Percentiles rank a stretch among this genome's conserved stretches.
phyloP scores from a whole-genome alignment of 306 rosid species.

The Vachellia pachyceras region DNA sequence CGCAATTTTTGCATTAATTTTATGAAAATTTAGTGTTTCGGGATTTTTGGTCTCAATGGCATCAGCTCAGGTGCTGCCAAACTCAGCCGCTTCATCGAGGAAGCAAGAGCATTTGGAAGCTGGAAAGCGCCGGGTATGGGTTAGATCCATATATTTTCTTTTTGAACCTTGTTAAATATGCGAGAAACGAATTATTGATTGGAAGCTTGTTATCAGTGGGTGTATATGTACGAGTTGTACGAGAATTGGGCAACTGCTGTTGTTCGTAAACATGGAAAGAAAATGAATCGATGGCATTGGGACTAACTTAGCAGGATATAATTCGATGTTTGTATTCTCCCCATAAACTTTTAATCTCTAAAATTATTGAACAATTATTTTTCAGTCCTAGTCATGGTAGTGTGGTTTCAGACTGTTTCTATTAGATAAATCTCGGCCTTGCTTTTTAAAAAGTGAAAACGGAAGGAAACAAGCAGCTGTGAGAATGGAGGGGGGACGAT shows the following conservation, averaged over 20 bases:
- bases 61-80: slow-evolving; percentile 91
- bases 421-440: neutral
- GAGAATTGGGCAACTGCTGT: neutral
- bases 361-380: slow-evolving; percentile 15
- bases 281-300: slow-evolving; percentile 27
- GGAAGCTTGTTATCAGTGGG: slow-evolving; percentile 1
- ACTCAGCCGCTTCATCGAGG: slow-evolving; percentile 63
- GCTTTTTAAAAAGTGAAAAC: slow-evolving; percentile 2
- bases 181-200: slow-evolving; percentile 27
- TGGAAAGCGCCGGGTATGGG: slow-evolving; percentile 89
- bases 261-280: neutral
- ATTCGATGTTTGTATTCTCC: neutral
- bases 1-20: slow-evolving; percentile 34
- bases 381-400: neutral
- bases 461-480: neutral
- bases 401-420: neutral
- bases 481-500: slow-evolving; percentile 13
- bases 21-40: slow-evolving; percentile 39
- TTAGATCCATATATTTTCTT: slow-evolving; percentile 27
- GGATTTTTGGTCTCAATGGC: slow-evolving; percentile 60
- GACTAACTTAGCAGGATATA: neutral
- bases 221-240: neutral
- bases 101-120: slow-evolving; percentile 93
- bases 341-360: slow-evolving; percentile 1
- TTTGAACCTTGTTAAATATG: slow-evolving; percentile 1